Evolutionary conservation across 305 asterid genomes (phyloP), one percentile per base, ranked within the genome.

Genomic region (Nicotiana rustica): DNA sequence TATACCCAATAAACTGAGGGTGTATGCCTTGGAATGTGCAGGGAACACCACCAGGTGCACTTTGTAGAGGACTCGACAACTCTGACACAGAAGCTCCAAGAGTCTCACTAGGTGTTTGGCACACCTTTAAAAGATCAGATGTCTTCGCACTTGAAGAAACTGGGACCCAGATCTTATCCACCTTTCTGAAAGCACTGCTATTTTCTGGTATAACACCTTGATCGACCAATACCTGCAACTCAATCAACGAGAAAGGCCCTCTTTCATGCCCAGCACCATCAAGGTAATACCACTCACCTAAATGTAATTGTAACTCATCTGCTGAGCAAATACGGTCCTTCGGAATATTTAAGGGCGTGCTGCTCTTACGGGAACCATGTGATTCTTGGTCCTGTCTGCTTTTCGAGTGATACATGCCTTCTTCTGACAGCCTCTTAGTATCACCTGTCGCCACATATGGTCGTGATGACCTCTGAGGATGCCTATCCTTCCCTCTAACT

Each of bases 221-320:
- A 85, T 92, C 95, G 33, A 93, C 97, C 98, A 97, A 84, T 78
- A 77, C 84, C 85, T 90, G 99, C 89, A 97, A 86, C 92, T 97
- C 97, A 31, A 93, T 77, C 88, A 90, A 93, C 73, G 97, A 86
- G 38, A 90, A 86, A 87, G 99, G 99, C 56, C 99, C 99, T 80
- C 87, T 92, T 86, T 97, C 97, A 88, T 92, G 99, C 83, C 99
- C 99, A 87, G 94, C 94, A 83, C 99, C 99, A 88, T 97, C 99
- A 83, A 92, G 91, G 90, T 91, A 97, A 90, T 89, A 95, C 99
- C 99, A 97, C 81, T 93, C 97, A 85, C 99, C 99, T 67, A 93
- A 77, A 82, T 89, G 92, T 90, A 97, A 84, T 44, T 91, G 91
- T 73, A 97, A 88, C 86, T 97, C 98, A 82, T 93, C 93, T 47